A percentile compares a stretch with the other conserved stretches of the same genome.
Evolutionary conservation across 2,329 filamentous ascomycete species (phyloP).

Genomic region (Nemania serpens): DNA sequence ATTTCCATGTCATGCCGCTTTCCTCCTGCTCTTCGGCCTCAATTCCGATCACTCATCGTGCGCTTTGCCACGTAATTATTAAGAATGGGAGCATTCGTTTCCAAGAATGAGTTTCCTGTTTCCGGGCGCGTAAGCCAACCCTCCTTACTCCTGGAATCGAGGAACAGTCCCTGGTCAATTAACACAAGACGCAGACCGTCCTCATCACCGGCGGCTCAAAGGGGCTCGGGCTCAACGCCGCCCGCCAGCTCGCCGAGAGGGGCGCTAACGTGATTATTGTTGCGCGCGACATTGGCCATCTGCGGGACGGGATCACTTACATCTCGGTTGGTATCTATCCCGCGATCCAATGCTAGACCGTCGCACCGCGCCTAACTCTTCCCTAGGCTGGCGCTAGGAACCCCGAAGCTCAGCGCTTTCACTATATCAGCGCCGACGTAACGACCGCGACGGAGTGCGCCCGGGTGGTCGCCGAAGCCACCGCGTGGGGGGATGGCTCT

Average conservation of each 20-base stretch:
- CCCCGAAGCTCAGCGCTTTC: conserved; percentile 62
- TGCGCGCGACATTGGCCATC: conserved; percentile 63
- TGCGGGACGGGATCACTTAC: conserved; percentile 59
- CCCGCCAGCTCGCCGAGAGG: conserved; percentile 63
- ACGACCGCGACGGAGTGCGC: conserved; percentile 59
- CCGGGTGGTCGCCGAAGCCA: conserved; percentile 61
- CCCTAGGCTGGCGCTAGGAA: conserved; percentile 54
- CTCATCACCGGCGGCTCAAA: conserved; percentile 73
- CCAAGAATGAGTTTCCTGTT: conserved; percentile 63
- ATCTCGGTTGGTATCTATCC: conserved; percentile 49
- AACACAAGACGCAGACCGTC: conserved; percentile 58
- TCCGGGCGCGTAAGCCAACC: conserved; percentile 57
- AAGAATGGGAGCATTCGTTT: conserved; percentile 24
- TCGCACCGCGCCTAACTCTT: not conserved
- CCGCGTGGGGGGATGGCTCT: conserved; percentile 59
- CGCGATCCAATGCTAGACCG: not conserved
- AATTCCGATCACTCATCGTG: not conserved
- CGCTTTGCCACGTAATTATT: too few species aligned
- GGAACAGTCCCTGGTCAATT: not conserved
- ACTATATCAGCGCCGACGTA: conserved; percentile 68
- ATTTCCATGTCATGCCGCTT: too few species aligned
- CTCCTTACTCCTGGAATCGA: not conserved
- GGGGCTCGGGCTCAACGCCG: conserved; percentile 68
- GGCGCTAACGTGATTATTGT: conserved; percentile 72
- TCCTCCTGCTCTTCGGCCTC: not conserved